Base-by-base conservation (phyloP, 1,284 basidiomycete genomes). In the Cutaneotrichosporon sp. region DNA sequence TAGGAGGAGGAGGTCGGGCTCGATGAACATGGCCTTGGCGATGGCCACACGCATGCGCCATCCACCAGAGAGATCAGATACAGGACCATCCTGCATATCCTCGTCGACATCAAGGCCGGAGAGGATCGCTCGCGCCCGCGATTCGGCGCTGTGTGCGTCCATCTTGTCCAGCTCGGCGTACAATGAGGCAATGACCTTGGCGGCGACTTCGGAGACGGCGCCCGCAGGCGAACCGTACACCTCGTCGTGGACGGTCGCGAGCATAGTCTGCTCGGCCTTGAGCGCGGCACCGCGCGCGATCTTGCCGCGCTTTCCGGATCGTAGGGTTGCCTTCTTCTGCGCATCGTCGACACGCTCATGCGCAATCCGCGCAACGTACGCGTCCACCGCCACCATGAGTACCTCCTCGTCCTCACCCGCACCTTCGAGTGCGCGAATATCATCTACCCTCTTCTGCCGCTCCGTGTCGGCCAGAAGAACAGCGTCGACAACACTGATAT, bases 161-260 rank as follows among this genome's bases (percentile, higher is more conserved):
- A 83, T 72, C 73, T 80, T 61, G 10, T 79, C 63, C 16, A 66
- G 64, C 56, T 66, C 60, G 11, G 57, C 40, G 26, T 61, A 64
- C 26, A 62, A 58, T 34, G 88, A 65, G 92, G 86, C 94, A 91
- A 98, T 75, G 89, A 94, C 65, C 6, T 34, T 46, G 0, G 66
- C 61, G 1, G 61, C 61, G 21, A 60, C 66, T 31, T 58, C 58
- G 5, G 61, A 32, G 6, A 61, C 62, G 13, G 53, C 16, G 34
- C 31, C 32, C 10, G 32, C 46, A 1, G 26, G 34, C 7, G n/a
- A 18, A 10, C 56, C 63, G 34, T 58, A 61, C 9, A 65, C 46
- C 51, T 65, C 63, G 16, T 31, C 57, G 31, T 58, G 63, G 16
- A 67, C 64, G 4, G 47, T 49, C 22, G 56, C 60, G 11, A 59